phyloP scores from a whole-genome alignment of 306 rosid species.

The Delonix regia region DNA sequence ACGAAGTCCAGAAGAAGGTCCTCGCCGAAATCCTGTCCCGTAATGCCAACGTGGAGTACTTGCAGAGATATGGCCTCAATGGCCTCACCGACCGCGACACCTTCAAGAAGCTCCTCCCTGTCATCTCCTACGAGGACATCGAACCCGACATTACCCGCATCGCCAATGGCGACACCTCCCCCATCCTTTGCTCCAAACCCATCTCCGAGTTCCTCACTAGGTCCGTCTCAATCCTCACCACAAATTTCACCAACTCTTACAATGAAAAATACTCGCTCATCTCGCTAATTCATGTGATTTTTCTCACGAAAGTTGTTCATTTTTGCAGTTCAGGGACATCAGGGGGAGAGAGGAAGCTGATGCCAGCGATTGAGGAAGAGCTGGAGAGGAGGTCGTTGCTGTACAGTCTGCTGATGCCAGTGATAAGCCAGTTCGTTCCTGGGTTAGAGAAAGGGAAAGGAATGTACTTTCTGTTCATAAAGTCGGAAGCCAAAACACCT shows the following conservation, averaged over 20 bases:
- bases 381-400: slow-evolving; percentile 71
- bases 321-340: slow-evolving; percentile 90
- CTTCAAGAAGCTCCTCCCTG: slow-evolving; percentile 77
- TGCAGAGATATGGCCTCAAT: slow-evolving; percentile 64
- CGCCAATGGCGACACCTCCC: slow-evolving; percentile 89
- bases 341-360: slow-evolving; percentile 94
- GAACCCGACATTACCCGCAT: slow-evolving; percentile 80
- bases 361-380: slow-evolving; percentile 94
- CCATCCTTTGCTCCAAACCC: slow-evolving; percentile 83
- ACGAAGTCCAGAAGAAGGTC: slow-evolving; percentile 64
- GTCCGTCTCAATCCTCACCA: slow-evolving; percentile 24
- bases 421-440: slow-evolving; percentile 80
- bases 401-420: slow-evolving; percentile 90
- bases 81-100: slow-evolving; percentile 75
- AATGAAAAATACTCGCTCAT: no score
- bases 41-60: slow-evolving; percentile 86
- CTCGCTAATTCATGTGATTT: no score
- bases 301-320: no score
- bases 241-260: no score
- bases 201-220: slow-evolving; percentile 94
- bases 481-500: slow-evolving; percentile 91
- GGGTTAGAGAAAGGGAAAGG: slow-evolving; percentile 90
- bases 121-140: slow-evolving; percentile 86
- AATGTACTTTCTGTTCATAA: slow-evolving; percentile 93
- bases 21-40: slow-evolving; percentile 72